phyloP scores from a whole-genome alignment of 2,329 filamentous ascomycete genomes.

The Rugonectria rugulosa region DNA sequence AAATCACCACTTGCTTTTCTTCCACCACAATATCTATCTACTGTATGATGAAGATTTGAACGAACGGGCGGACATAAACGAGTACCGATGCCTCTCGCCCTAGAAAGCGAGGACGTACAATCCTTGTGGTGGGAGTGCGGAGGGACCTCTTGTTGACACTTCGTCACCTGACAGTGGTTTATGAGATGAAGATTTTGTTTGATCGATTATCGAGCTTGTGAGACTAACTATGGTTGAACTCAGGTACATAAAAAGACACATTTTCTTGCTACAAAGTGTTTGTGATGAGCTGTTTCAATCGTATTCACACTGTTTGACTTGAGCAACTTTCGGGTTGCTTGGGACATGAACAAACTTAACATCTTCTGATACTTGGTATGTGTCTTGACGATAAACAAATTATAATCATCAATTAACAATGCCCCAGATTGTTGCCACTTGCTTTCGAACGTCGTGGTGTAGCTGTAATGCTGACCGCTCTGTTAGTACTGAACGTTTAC shows the following conservation, averaged over 20 bases:
- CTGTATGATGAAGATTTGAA: conserved; percentile 70
- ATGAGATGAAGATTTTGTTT: conserved; percentile 40
- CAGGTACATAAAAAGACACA: conserved; percentile 45
- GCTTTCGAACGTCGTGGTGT: background rate
- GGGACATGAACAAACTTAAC: conserved; percentile 61
- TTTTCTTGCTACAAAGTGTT: conserved; percentile 31
- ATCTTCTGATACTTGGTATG: conserved; percentile 62
- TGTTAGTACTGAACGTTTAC: conserved; percentile 15
- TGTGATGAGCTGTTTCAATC: conserved; percentile 57
- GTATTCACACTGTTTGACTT: conserved; percentile 70
- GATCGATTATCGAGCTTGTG: conserved; percentile 29
- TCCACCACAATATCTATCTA: conserved; percentile 32
- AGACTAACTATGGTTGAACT: conserved; percentile 42
- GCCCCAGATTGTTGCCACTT: conserved; percentile 19
- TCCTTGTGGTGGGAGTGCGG: conserved; percentile 60
- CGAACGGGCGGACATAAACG: conserved; percentile 75
- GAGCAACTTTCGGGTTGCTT: conserved; percentile 45
- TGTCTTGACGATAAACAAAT: background rate
- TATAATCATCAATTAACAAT: conserved; percentile 6
- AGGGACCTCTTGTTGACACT: conserved; percentile 69
- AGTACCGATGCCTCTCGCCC: conserved; percentile 57
- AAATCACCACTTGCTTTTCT: conserved; percentile 32
- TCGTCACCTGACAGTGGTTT: conserved; percentile 68
- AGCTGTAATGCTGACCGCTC: conserved; percentile 25
- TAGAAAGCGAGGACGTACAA: conserved; percentile 68